Evolutionary conservation across 2,329 filamentous ascomycete species (phyloP), one percentile per base, ranked within the genome.

Genomic region (Nothophaeocryptopus gaeumannii): DNA sequence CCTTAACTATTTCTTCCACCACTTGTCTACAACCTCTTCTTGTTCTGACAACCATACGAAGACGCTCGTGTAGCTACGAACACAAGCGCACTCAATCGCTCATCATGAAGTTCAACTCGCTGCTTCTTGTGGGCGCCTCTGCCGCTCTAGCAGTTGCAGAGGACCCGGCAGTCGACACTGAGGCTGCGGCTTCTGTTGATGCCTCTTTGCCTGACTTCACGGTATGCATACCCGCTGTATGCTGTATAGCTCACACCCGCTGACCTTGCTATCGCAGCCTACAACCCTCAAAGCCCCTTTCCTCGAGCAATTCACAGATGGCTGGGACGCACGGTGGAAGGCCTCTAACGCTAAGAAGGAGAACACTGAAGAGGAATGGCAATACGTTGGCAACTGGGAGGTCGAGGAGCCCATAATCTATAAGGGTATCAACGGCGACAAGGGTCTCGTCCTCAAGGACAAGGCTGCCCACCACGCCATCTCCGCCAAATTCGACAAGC

Each of bases 401-500:
- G 93, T 96, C 55, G 93, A 99, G 78, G 93, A 97, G 81, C 93
- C 93, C 46, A 76, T 77, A 55, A 83, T 93, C 67, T 86, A 88
- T 73, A 95, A 93, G 79, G 93, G 90, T 64, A 93, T 96, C 64
- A 85, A 90, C 66, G 90, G 89, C 58, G 92, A 97, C 76, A 95
- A 95, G 79, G 93, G 92, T 74, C 84, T 99, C 63, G 92, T 99
- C 58, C 83, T 97, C 74, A 99, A 99, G 86, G 95, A 97, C 78
- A 82, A 88, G 60, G 93, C 93, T 61, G 93, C 93, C 65, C 93
- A 99, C 78, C 93, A 99, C 76, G 93, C 93, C 78, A 99, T 99
- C 73, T 99, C 93, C 42, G 89, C 93, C 77, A 97, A 97, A 76
- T 97, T 99, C 79, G 84, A 88, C 71, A 90, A 95, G 81, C 86